Evolutionary conservation across 2,329 filamentous ascomycete species (phyloP), one percentile per base, ranked within the genome.

Genomic region (Pseudogymnoascus sp.): DNA sequence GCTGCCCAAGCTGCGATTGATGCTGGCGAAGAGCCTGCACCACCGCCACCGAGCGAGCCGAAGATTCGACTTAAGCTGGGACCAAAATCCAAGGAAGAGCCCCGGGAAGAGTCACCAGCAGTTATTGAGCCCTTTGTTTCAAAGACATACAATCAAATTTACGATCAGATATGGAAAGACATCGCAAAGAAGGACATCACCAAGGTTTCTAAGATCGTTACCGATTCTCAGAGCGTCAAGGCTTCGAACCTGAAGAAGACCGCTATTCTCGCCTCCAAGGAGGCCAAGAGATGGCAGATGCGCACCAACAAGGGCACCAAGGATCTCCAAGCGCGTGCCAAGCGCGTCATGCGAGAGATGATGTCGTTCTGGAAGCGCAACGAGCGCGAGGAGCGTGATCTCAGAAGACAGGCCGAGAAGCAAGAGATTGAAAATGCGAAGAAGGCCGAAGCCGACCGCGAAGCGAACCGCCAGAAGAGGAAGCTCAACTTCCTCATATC

Each of bases 401-500:
- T 95, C 67, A 88, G 94, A 68, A 95, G 96, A 78, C 87, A 92
- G 60, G 94, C 94, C 4, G 94, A 99, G 79, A 91, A 89, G 74
- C 92, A 96, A 74, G 94, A 97, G 77, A 84, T 99, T 58, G 94
- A 99, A 74, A 95, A 94, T 71, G 94, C 94, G 16, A 92, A 94
- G 76, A 95, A 93, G 77, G 92, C 93, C 64, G 94, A 99, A 79
- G 94, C 94, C 4, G 94, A 97, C 70, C 92, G 95, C 67, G 94
- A 99, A 83, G 92, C 94, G 14, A 96, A 96, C 69, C 86, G 94
- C 67, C 94, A 99, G 78, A 96, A 96, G 84, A 87, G 94, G 71
- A 99, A 99, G 80, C 90, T 99, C 74, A 97, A 99, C 78, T 99
- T 99, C 82, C 83, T 99, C 66, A 99, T 99, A 75, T 97, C 93